Conservation (phyloP, 768 basidiomycete genomes). For the Auricularia heimuer region DNA sequence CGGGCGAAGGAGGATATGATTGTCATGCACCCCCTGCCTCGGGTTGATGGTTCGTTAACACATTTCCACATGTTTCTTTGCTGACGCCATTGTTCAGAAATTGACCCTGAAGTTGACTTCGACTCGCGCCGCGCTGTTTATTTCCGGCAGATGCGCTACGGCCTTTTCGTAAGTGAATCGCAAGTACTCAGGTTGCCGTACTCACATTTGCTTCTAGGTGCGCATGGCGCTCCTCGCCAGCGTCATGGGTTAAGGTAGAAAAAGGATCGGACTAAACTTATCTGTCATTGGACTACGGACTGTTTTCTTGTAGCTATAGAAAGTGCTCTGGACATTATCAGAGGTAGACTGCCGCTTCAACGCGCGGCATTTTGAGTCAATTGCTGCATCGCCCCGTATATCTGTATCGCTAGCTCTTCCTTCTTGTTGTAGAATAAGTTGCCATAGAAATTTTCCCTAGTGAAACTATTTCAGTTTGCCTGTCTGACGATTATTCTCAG, state of each 20-base stretch:
- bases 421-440: background rate
- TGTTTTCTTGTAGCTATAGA: background rate
- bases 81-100: conserved; percentile 50
- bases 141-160: conserved; percentile 98
- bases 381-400: background rate
- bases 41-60: conserved; percentile 62
- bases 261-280: background rate
- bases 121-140: conserved; percentile 90
- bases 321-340: background rate
- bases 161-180: conserved; percentile 74
- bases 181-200: background rate
- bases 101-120: conserved; percentile 96
- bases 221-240: conserved; percentile 75
- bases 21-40: conserved; percentile 97
- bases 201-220: conserved; percentile 32
- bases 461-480: background rate
- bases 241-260: conserved; percentile 32
- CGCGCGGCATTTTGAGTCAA: background rate
- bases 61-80: background rate
- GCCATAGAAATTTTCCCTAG: no score
- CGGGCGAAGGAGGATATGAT: conserved; percentile 96
- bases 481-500: background rate
- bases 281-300: background rate
- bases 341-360: background rate
- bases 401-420: background rate